Evolutionary conservation across 169 alveolate genomes (phyloP), one percentile per base, ranked within the genome.

Genomic region (Plasmodium gonderi): DNA sequence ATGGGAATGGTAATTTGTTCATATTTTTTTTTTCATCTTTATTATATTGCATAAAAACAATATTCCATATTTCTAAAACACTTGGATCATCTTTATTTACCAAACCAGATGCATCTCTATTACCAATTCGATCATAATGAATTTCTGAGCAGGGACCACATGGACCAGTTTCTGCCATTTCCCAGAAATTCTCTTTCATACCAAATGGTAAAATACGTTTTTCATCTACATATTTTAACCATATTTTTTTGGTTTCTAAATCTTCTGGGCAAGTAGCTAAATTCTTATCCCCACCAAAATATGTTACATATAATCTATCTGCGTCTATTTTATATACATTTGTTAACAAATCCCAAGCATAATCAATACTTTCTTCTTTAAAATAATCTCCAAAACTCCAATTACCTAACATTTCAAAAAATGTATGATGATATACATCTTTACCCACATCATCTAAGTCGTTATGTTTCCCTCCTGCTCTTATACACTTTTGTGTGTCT

Each of bases 111-210:
- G 99, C 99, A 91, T 98, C 99, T 3, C 99, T 94, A 44, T 96
- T 96, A 0, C 99, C 99, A 47, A 96, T 82, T 64, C 98, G 94
- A 91, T 98, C 99, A 90, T 95, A 98, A 96, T 98, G 99, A 36
- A 98, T 97, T 92, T 98, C 99, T n/a, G 99, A 93, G 92, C 99
- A 98, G 2, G 99, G 99, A 11, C 99, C 99, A 76, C 99, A 98
- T 9, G 99, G 99, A 26, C 99, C 99, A 2, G 98, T 97, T 83
- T 98, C 99, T 2, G 98, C 99, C 99, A 98, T 98, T 96, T 98
- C 99, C 99, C 99, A 98, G 95, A 98, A 98, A 94, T 98, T 98
- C 31, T 98, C 99, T 82, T 97, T 97, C 92, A 93, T 80, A 2
- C 98, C 98, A 81, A 97, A 97, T 17, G 99, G 98, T 77, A 96